These are phyloP conservation scores for Cryptosporidium felis DNA, from an alignment of 169 alveolate species.

Conservation along the genomic window DNA sequence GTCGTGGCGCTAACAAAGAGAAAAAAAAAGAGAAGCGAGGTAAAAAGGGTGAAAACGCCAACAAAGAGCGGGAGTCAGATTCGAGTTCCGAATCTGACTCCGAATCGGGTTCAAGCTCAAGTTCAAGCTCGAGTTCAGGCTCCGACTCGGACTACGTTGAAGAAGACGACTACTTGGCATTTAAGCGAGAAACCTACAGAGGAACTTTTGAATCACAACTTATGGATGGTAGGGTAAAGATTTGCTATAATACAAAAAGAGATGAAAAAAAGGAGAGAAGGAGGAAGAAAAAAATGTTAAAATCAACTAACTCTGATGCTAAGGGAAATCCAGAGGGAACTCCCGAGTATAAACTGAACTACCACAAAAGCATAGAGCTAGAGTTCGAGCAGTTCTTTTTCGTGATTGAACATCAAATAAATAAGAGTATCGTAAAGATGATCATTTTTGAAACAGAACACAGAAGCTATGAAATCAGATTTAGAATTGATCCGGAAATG, in stretches of 20 bases:
- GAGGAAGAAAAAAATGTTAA: not conserved
- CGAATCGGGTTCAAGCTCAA: not conserved
- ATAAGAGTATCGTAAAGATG: conserved; percentile 46
- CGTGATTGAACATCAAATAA: not conserved
- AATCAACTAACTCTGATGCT: not conserved
- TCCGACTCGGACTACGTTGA: not conserved
- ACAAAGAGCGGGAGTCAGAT: not conserved
- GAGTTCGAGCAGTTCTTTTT: conserved; percentile 12
- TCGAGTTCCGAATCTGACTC: too few species aligned
- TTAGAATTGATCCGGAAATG: conserved; percentile 54
- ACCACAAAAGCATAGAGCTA: conserved; percentile 5
- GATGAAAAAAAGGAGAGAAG: conserved; percentile 6
- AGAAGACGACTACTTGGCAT: conserved; percentile 50
- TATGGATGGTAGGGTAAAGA: conserved; percentile 31
- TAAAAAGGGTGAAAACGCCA: not conserved
- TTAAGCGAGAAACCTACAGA: conserved; percentile 2
- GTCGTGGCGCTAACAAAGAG: not conserved
- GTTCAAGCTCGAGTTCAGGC: not conserved
- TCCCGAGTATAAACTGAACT: not conserved
- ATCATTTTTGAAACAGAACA: conserved; percentile 29
- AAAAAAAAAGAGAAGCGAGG: not conserved
- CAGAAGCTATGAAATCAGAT: conserved; percentile 34
- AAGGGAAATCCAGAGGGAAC: not conserved
- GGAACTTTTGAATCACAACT: conserved; percentile 24
- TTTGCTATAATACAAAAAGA: conserved; percentile 34